Conservation (phyloP, 1,139 yeast species). For the Protomyces gravidus region DNA sequence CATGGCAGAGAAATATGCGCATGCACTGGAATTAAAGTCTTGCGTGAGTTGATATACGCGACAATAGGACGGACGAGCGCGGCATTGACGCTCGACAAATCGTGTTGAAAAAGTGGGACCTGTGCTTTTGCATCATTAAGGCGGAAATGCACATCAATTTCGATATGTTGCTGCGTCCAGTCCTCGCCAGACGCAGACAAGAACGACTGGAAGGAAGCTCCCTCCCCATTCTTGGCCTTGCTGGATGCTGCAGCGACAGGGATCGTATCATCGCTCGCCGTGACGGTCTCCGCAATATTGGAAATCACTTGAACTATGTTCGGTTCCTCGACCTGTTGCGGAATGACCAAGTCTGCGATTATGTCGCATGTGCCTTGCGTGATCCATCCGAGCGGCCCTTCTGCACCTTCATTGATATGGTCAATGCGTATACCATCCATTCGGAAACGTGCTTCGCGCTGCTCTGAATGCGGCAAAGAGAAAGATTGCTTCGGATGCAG, state of each 20-base stretch:
- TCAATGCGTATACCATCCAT: conserved; percentile 82
- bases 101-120: conserved; percentile 80
- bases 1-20: conserved; percentile 61
- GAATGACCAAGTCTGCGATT: conserved; percentile 82
- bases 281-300: conserved; percentile 41
- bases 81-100: conserved; percentile 78
- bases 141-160: conserved; percentile 71
- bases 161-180: conserved; percentile 44
- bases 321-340: conserved; percentile 53
- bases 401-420: conserved; percentile 81
- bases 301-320: conserved; percentile 45
- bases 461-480: conserved; percentile 45
- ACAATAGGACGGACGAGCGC: conserved; percentile 92
- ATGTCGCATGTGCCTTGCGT: conserved; percentile 85
- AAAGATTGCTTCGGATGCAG: conserved; percentile 65
- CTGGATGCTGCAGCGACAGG: conserved; percentile 9
- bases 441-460: conserved; percentile 68
- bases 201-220: neutral
- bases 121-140: conserved; percentile 81
- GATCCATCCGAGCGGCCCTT: conserved; percentile 97
- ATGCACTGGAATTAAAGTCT: conserved; percentile 81
- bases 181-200: neutral
- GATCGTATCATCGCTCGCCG: conserved; percentile 14
- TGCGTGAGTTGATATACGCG: conserved; percentile 84
- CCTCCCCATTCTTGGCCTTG: neutral